Percentiles rank a stretch among this genome's conserved stretches.
Evolutionary conservation across 345 rosid species (phyloP).

Genomic region (Kernera saxatilis): DNA sequence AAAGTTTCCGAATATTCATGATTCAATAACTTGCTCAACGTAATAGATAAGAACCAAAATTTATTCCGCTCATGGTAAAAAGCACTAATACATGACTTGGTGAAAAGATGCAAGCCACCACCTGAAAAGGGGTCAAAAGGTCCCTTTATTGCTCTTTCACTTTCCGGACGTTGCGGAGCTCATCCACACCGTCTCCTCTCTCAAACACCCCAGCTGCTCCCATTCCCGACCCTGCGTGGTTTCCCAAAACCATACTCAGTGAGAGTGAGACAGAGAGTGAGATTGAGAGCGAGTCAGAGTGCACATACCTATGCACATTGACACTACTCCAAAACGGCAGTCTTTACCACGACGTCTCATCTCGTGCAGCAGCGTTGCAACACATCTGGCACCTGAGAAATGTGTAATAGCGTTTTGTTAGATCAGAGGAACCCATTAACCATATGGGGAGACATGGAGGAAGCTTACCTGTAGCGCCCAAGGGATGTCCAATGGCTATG

Average conservation of each 20-base stretch:
- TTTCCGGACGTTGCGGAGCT: slow-evolving; percentile 50
- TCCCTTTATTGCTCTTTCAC: slow-evolving; percentile 21
- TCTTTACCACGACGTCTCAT: slow-evolving; percentile 86
- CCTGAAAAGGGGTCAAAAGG: no score
- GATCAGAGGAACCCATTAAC: neutral
- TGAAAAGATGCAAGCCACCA: no score
- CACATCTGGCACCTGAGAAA: slow-evolving; percentile 77
- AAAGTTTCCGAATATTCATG: no score
- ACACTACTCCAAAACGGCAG: slow-evolving; percentile 80
- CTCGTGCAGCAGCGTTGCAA: slow-evolving; percentile 85
- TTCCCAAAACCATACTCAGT: neutral
- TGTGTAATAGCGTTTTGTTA: neutral
- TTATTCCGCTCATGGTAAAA: no score
- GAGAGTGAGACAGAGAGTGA: neutral
- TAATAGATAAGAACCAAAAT: no score
- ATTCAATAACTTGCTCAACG: no score
- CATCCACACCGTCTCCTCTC: slow-evolving; percentile 62
- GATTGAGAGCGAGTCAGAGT: neutral
- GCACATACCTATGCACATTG: slow-evolving; percentile 62
- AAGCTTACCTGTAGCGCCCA: slow-evolving; percentile 83
- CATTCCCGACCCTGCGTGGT: slow-evolving; percentile 80
- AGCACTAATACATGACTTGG: no score
- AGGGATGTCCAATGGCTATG: slow-evolving; percentile 89
- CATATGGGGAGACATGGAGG: neutral
- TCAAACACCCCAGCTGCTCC: slow-evolving; percentile 96